Conservation (phyloP, 2,329 filamentous ascomycete genomes). For the Zymoseptoria ardabiliae region DNA sequence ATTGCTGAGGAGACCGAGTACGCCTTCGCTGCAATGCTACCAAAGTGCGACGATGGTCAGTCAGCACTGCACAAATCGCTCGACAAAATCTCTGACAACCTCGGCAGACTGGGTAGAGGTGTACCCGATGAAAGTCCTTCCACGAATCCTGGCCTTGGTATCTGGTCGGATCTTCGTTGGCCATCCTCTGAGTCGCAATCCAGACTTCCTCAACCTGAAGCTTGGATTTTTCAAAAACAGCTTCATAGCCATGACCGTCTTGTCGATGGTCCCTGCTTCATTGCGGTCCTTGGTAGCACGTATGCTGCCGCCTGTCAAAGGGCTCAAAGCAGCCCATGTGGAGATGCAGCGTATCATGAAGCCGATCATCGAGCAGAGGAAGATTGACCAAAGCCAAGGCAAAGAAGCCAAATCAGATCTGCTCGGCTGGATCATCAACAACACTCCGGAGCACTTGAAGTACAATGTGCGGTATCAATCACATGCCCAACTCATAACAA, state of each 20-base stretch:
- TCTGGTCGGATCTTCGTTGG: conserved; percentile 1
- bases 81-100: neutral
- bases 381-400: neutral
- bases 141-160: neutral
- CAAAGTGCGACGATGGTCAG: neutral
- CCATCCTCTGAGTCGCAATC: conserved; percentile 1
- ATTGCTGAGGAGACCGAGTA: conserved; percentile 1
- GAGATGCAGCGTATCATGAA: conserved; percentile 1
- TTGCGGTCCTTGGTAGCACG: neutral
- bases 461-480: conserved; percentile 1
- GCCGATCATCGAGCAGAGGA: neutral
- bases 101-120: conserved; percentile 1
- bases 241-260: conserved; percentile 1
- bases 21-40: neutral
- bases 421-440: conserved; percentile 1
- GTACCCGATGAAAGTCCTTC: neutral
- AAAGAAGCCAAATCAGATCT: neutral
- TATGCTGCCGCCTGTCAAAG: neutral
- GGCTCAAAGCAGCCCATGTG: neutral
- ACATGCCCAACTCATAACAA: conserved; percentile 2
- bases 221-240: conserved; percentile 2
- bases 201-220: conserved; percentile 1
- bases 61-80: neutral
- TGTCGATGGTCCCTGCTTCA: neutral
- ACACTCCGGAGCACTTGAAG: neutral